A percentile compares a stretch with the other conserved stretches of the same genome.
phyloP scores from a whole-genome alignment of 257 asterid genomes.

The Nicotiana benthamiana region DNA sequence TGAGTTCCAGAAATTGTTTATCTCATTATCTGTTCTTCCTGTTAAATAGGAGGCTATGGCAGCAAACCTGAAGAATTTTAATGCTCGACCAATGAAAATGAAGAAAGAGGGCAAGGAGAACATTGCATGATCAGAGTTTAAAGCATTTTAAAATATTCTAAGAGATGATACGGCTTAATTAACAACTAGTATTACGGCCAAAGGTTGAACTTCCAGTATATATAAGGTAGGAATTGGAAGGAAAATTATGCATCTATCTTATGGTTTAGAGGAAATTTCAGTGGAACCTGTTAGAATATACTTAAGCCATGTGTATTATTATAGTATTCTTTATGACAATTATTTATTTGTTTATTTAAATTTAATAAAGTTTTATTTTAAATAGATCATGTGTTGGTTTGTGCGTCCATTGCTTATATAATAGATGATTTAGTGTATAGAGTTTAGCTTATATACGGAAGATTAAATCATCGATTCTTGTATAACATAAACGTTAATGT shows the following conservation, averaged over 20 bases:
- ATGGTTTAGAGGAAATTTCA: constrained; percentile 7
- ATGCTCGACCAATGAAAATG: constrained; percentile 4
- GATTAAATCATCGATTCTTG: too few relatives aligned
- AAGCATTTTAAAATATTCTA: not conserved
- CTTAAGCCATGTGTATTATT: too few relatives aligned
- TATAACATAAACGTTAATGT: too few relatives aligned
- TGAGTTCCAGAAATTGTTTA: constrained; percentile 78
- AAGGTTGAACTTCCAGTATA: constrained; percentile 55
- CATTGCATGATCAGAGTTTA: not conserved
- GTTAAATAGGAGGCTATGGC: constrained; percentile 54
- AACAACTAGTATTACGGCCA: not conserved
- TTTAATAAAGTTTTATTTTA: too few relatives aligned
- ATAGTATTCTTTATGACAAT: too few relatives aligned
- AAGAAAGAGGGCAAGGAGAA: not conserved
- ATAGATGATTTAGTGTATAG: too few relatives aligned
- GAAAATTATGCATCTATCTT: constrained; percentile 31
- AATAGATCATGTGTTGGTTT: too few relatives aligned
- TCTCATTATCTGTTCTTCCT: constrained; percentile 66
- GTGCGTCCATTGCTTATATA: too few relatives aligned
- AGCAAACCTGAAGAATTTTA: constrained; percentile 47
- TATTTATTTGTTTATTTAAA: too few relatives aligned
- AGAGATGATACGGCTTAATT: not conserved
- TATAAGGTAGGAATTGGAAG: constrained; percentile 32
- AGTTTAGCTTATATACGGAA: too few relatives aligned
- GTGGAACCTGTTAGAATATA: too few relatives aligned